Evolutionary conservation across 2,329 filamentous ascomycete species (phyloP).

Genomic region (Fusarium zealandicum): DNA sequence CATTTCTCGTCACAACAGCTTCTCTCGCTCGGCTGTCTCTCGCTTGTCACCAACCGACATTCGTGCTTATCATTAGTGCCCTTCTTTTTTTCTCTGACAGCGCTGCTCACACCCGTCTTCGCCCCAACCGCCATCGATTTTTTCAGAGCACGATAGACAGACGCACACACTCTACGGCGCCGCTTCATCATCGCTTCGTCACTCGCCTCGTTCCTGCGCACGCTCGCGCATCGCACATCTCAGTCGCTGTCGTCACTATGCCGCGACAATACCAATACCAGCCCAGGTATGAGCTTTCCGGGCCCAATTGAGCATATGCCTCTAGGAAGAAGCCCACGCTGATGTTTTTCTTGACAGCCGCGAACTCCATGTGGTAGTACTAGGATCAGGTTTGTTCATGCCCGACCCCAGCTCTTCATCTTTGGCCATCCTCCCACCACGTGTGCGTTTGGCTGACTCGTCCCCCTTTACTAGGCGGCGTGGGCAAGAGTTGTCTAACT

Average conservation of each 20-base stretch:
- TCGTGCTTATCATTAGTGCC: conserved; percentile 14
- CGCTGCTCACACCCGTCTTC: conserved; percentile 7
- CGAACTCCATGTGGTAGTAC: conserved; percentile 83
- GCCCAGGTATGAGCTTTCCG: conserved; percentile 34
- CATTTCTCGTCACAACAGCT: conserved; percentile 15
- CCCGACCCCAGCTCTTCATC: conserved; percentile 12
- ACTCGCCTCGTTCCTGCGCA: conserved; percentile 11
- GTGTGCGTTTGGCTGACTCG: conserved; percentile 43
- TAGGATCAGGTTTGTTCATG: conserved; percentile 72
- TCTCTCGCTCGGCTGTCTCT: conserved; percentile 12
- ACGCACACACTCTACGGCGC: conserved; percentile 6
- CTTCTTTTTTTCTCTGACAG: conserved; percentile 8
- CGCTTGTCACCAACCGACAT: conserved; percentile 16
- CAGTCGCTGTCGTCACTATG: conserved; percentile 33
- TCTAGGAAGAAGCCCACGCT: conserved; percentile 14
- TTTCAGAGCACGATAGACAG: conserved; percentile 21
- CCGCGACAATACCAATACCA: conserved; percentile 42
- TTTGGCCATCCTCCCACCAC: conserved; percentile 9
- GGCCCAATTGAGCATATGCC: background rate
- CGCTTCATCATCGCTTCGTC: conserved; percentile 5
- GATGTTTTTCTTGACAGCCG: conserved; percentile 56
- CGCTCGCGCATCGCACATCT: conserved; percentile 14
- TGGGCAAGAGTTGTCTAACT: conserved; percentile 91
- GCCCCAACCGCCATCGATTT: conserved; percentile 9
- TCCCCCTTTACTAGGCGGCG: conserved; percentile 67